These are phyloP conservation scores for Trichopus zeylanicus DNA, from an alignment of 116 monocot genomes.

Conservation along the genomic window DNA sequence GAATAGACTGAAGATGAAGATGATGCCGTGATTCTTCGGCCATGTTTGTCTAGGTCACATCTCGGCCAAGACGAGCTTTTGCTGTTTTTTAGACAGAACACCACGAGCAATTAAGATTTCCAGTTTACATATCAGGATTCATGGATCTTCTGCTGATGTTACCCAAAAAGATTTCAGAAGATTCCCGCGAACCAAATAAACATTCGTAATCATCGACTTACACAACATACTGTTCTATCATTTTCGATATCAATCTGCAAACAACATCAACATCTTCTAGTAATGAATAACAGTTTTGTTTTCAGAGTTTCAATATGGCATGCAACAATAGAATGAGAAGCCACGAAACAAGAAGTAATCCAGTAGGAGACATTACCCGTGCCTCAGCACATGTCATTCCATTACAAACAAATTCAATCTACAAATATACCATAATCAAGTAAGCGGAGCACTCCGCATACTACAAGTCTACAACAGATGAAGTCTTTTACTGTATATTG, in stretches of 20 bases:
- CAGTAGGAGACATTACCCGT: not conserved
- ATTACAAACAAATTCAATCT: not conserved
- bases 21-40: no score
- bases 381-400: not conserved
- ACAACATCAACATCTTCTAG: slow-evolving; percentile 1
- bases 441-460: not conserved
- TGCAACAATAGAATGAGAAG: no score
- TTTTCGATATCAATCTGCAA: not conserved
- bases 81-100: no score
- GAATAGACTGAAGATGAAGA: no score
- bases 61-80: no score
- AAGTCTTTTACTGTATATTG: not conserved
- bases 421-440: not conserved
- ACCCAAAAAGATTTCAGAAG: no score
- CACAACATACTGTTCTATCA: not conserved
- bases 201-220: no score
- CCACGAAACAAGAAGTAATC: not conserved
- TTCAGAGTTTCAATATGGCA: not conserved
- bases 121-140: no score
- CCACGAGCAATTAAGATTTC: no score
- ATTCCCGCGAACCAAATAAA: no score
- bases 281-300: not conserved
- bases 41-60: no score
- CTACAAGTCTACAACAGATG: not conserved
- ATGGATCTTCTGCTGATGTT: no score